A percentile compares a stretch with the other conserved stretches of the same genome.
phyloP scores from a whole-genome alignment of 2,329 filamentous ascomycete species.

The Penicillium sp. region DNA sequence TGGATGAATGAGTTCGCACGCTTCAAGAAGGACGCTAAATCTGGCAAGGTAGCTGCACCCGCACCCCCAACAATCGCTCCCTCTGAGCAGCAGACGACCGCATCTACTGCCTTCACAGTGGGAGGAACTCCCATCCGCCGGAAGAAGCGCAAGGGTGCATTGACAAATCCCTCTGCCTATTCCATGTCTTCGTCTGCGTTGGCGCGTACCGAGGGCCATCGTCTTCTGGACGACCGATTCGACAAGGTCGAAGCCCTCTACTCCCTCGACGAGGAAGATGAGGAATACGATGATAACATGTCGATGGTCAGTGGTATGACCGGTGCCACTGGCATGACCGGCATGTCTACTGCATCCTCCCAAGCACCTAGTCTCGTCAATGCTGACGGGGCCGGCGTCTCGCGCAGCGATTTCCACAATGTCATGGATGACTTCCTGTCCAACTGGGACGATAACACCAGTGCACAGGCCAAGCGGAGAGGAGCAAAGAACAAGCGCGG shows the following conservation, averaged over 20 bases:
- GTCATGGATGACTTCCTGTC: conserved; percentile 94
- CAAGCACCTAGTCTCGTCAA: conserved; percentile 62
- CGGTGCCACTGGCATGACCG: conserved; percentile 63
- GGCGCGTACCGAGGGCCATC: conserved; percentile 83
- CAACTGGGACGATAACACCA: conserved; percentile 54
- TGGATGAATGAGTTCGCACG: conserved; percentile 94
- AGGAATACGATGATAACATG: conserved; percentile 55
- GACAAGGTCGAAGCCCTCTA: conserved; percentile 88
- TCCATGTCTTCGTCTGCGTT: conserved; percentile 91
- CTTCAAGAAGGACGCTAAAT: conserved; percentile 79
- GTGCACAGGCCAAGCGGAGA: conserved; percentile 47
- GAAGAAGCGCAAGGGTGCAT: conserved; percentile 94
- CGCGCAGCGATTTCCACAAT: conserved; percentile 79
- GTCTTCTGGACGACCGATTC: conserved; percentile 85
- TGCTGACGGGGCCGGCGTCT: conserved; percentile 47
- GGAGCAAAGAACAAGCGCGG: conserved; percentile 61
- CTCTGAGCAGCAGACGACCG: conserved; percentile 47
- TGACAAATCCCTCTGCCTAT: conserved; percentile 84
- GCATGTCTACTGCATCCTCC: conserved; percentile 56
- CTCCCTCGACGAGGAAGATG: conserved; percentile 62
- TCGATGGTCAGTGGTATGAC: conserved; percentile 54
- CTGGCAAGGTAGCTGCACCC: conserved; percentile 40
- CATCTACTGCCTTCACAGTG: conserved; percentile 57
- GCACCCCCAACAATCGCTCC: conserved; percentile 42
- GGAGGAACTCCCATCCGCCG: conserved; percentile 68